A percentile compares a stretch with the other conserved stretches of the same genome.
These are phyloP conservation scores for Kazachstania psychrophila DNA, from an alignment of 805 yeast genomes.

Conservation along the genomic window DNA sequence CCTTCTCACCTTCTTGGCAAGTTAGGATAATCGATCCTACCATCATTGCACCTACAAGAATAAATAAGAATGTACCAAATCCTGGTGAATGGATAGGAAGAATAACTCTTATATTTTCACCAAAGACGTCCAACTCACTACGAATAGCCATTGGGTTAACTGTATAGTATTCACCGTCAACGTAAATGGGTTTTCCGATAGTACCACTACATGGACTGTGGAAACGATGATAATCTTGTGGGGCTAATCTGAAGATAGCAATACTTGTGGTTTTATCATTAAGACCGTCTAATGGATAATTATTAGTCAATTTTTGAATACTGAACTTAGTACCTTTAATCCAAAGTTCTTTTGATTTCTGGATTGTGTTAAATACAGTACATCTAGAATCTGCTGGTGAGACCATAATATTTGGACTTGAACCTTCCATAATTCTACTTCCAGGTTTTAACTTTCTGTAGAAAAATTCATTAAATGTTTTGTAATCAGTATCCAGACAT, in stretches of 20 bases:
- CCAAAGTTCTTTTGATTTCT: slow-evolving; percentile 69
- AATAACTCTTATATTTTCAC: slow-evolving; percentile 76
- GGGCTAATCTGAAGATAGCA: slow-evolving; percentile 82
- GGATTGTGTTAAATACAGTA: slow-evolving; percentile 52
- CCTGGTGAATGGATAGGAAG: slow-evolving; percentile 64
- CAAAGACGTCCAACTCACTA: slow-evolving; percentile 80
- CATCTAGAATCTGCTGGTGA: slow-evolving; percentile 88
- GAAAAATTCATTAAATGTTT: slow-evolving; percentile 82
- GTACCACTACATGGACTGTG: slow-evolving; percentile 79
- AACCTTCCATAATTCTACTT: slow-evolving; percentile 61
- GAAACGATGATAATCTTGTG: slow-evolving; percentile 93
- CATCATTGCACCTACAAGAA: slow-evolving; percentile 97
- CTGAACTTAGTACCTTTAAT: slow-evolving; percentile 78
- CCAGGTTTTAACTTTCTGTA: slow-evolving; percentile 66
- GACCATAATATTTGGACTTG: slow-evolving; percentile 40
- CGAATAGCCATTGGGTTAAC: slow-evolving; percentile 97
- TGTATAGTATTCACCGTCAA: slow-evolving; percentile 88
- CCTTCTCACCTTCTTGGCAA: slow-evolving; percentile 46
- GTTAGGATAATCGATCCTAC: slow-evolving; percentile 83
- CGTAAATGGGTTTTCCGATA: slow-evolving; percentile 53
- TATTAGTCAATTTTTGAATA: slow-evolving; percentile 41
- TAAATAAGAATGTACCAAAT: slow-evolving; percentile 72
- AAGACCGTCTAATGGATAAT: slow-evolving; percentile 33
- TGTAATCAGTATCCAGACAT: slow-evolving; percentile 48
- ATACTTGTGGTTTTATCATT: slow-evolving; percentile 46